A percentile compares a stretch with the other conserved stretches of the same genome.
These are phyloP conservation scores for Colletotrichum chlorophyti DNA, from an alignment of 2,329 filamentous ascomycete species.

Conservation along the genomic window DNA sequence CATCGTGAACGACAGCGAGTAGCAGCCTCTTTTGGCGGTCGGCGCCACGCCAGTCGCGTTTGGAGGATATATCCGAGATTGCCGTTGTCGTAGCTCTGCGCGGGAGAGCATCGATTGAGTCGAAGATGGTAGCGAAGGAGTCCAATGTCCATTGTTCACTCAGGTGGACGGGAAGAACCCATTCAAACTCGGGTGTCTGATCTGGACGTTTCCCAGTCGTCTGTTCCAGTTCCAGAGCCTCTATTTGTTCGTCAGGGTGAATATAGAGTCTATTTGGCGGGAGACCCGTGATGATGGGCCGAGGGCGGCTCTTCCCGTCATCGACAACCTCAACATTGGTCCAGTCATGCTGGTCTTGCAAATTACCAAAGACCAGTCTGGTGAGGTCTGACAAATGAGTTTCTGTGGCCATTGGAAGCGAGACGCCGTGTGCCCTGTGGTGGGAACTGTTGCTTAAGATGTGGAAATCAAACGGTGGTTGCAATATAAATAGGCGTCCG, in stretches of 20 bases:
- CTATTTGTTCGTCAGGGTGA: slow-evolving; percentile 84
- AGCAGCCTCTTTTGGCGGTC: slow-evolving; percentile 71
- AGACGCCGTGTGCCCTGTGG: no score
- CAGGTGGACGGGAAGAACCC: slow-evolving; percentile 78
- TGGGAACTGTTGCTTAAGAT: no score
- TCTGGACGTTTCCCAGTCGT: slow-evolving; percentile 50
- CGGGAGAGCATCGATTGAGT: slow-evolving; percentile 58
- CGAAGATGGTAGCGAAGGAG: slow-evolving; percentile 73
- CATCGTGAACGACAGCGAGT: slow-evolving; percentile 77
- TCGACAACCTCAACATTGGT: slow-evolving; percentile 61
- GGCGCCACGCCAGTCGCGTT: slow-evolving; percentile 49
- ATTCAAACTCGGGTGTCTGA: slow-evolving; percentile 69
- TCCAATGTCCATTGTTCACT: slow-evolving; percentile 75
- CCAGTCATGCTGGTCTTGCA: slow-evolving; percentile 81
- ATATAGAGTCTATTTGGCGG: slow-evolving; percentile 77
- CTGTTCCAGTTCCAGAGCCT: slow-evolving; percentile 68
- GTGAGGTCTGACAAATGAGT: slow-evolving; percentile 34
- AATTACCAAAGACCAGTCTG: slow-evolving; percentile 69
- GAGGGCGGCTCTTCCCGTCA: slow-evolving; percentile 50
- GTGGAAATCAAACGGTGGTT: background rate
- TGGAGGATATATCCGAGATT: slow-evolving; percentile 31
- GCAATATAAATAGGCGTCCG: no score
- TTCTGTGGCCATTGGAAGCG: slow-evolving; percentile 1
- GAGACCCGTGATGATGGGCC: slow-evolving; percentile 74
- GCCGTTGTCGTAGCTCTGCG: slow-evolving; percentile 30